Base-by-base conservation (phyloP, 1,284 basidiomycete species). In the Cutaneotrichosporon cavernicola region DNA sequence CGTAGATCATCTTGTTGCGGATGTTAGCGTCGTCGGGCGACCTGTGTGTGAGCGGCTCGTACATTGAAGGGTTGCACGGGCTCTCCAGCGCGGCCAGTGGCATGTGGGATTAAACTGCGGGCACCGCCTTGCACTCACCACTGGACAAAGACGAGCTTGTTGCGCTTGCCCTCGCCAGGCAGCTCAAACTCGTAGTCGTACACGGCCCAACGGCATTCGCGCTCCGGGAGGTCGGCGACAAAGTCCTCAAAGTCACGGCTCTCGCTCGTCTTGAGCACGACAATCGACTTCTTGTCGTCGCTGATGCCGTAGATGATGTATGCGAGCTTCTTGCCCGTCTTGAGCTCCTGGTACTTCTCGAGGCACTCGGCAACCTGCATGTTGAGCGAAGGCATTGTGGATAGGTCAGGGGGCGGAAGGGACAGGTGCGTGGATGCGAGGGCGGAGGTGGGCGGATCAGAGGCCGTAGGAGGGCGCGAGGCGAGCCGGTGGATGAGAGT, bases 1-100 rank as follows among this genome's bases (percentile, higher is more conserved):
- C 90, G 81, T 87, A 92, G 73, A 97, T 77, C 95, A 99, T 98
- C 90, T 97, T 98, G 77, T 87, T 83, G 84, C 90, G 95, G 82
- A 97, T 85, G 83, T 88, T 90, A 60, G 93, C 88, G 50, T 83
- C 83, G 77, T 97, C 94, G 67, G 96, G 96, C 30, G 89, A 87
- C 94, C 94, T 97, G 72, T 38, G 38, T 14, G 58, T 47, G 7
- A 62, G 66, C 46, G 32, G 11, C 8, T 8, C 1, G 31, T 13
- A 8, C 5, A 8, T 36, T 31, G 31, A 31, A 6, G 21, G n/a
- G 32, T 9, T n/a, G 1, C 13, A 16, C 5, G 38, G 38, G 38
- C 10, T 14, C 10, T 14, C 38, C 13, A 16, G 38, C 38, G 38
- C 13, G 38, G 38, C 16, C 38, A 2, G 26, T 26, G 26, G 26